Base-by-base conservation (phyloP, 441 rosid species). In the Flueggea neowawraea region DNA sequence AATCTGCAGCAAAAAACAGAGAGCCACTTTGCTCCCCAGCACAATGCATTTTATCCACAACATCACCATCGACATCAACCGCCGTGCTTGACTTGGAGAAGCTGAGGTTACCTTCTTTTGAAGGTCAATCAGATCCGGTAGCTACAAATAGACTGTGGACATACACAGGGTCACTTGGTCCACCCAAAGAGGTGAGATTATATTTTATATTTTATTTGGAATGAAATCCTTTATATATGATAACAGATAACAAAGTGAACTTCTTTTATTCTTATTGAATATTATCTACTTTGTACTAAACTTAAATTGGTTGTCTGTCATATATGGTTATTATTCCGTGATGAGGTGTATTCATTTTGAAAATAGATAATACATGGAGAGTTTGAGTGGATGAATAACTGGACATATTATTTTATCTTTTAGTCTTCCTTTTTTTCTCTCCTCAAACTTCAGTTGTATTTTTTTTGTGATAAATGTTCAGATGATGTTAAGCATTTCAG, bases 41-140 rank as follows among this genome's bases (percentile, higher is more conserved):
- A 49, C 94, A 84, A 69, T 89, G 97, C 64, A 70, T 82, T 67
- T 80, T 94, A 68, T 87, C 95, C 59, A 75, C 94, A 36, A 57
- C 89, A 43, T 73, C 90, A 22, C 60, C 81, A 36, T 69, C 84
- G 44, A 68, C 83, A 51, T 68, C 82, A 61, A 68, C 88, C 56
- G 58, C 89, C 14, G 69, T 78, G 63, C 80, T 87, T 75, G 97
- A 89, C 61, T 73, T 87, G 69, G 90, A 90, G 65, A 87, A 86
- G 85, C 80, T 89, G 67, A 84, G 95, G 73, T 76, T 91, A 58
- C 79, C 96, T 55, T 83, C 88, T 69, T 74, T 87, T 58, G 86
- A 84, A 74, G 68, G 81, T 71, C 80, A 75, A 69, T 70, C 86
- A 57, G 76, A 76, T 69, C 71, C 91, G 64, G 62, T 76, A 51